Base-by-base conservation (phyloP, 2,329 filamentous ascomycete species). In the Mollisia scopiformis region DNA sequence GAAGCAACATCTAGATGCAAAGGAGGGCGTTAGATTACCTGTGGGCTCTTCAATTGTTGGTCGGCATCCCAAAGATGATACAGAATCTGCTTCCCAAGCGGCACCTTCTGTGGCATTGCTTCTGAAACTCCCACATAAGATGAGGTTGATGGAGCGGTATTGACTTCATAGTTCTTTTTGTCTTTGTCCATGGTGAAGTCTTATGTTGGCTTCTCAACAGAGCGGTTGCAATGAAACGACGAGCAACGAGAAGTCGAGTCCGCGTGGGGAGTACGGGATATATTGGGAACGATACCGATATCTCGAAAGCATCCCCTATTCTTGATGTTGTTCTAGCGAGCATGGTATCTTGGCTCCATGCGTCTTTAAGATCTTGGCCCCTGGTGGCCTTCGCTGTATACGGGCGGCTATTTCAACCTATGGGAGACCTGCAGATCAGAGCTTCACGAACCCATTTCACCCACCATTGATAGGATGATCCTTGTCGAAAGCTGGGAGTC, bases 11-110 rank as follows among this genome's bases (percentile, higher is more conserved):
- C 10, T 4, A 6, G 16, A 16, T 5, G 13, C 10, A 28, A n/a
- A 28, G 3, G 10, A 28, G 23, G 21, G 19, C 2, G 21, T 3
- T 2, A 30, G 10, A 3, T 10, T 49, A 49, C 46, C 14, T 37
- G n/a, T 4, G 30, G 21, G 21, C 31, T 39, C 23, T 54, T 54
- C 16, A 54, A 23, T 39, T 54, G 30, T 33, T 37, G 30, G 27
- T 54, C 51, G 13, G 51, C 21, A 37, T 54, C 51, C 51, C 51
- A 54, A 19, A 52, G 50, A 52, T 52, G 50, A 25, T 52, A 52
- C 11, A 52, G 50, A 25, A 52, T 19, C 21, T 52, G 33, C 50
- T 52, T 52, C 50, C 50, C 50, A 21, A 52, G 35, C 4, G 50
- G 35, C 3, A 52, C 28, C n/a, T 52, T 5, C 16, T 31, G 46